Conservation (phyloP, 306 rosid species). For the Casuarina equisetifolia region DNA sequence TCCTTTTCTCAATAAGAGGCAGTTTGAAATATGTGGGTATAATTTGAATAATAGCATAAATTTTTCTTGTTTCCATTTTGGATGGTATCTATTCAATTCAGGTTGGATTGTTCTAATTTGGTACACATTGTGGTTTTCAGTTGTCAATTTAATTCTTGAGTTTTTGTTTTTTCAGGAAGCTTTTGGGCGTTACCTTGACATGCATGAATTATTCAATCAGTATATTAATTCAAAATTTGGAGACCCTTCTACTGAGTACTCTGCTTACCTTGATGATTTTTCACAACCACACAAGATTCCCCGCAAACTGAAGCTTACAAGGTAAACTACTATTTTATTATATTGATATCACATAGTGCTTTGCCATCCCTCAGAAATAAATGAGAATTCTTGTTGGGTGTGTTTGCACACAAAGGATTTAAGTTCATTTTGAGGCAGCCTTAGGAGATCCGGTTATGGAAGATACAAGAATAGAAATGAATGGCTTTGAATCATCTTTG, state of each 20-base stretch:
- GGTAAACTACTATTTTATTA: constrained; percentile 33
- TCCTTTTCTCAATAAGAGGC: background rate
- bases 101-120: background rate
- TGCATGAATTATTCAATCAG: constrained; percentile 78
- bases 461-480: background rate
- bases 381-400: background rate
- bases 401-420: background rate
- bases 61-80: background rate
- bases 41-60: background rate
- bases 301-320: constrained; percentile 63
- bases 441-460: background rate
- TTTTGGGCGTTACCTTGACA: constrained; percentile 77
- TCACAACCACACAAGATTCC: constrained; percentile 72
- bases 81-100: background rate
- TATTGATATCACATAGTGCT: background rate
- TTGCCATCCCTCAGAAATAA: background rate
- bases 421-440: background rate
- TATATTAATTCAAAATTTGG: constrained; percentile 92
- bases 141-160: background rate
- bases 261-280: constrained; percentile 80
- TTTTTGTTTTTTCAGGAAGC: constrained; percentile 70
- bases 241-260: constrained; percentile 77
- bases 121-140: background rate
- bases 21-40: constrained; percentile 5
- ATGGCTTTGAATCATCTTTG: background rate